A percentile compares a stretch with the other conserved stretches of the same genome.
Conservation (phyloP, 2,329 filamentous ascomycete species). For the Fusarium veterinarium region DNA sequence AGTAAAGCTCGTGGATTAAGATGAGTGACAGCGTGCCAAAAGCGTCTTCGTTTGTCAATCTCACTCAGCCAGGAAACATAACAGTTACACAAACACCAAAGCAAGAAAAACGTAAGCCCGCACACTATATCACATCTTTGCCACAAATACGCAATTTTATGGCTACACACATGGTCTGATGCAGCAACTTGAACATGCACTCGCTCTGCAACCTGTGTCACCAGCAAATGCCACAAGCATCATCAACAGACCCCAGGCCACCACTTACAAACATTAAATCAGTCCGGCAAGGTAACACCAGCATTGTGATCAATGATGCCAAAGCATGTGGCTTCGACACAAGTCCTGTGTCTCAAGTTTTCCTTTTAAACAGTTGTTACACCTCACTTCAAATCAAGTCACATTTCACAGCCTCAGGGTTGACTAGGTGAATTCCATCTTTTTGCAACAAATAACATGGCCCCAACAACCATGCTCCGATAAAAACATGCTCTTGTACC, state of each 20-base stretch:
- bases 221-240: not conserved
- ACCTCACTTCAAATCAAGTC: not conserved
- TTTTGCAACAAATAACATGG: constrained; percentile 32
- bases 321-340: not conserved
- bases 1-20: no score
- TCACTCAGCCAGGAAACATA: not conserved
- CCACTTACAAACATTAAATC: not conserved
- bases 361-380: not conserved
- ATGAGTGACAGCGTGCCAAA: not conserved
- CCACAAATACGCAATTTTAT: not conserved
- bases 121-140: not conserved
- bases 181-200: not conserved
- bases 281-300: not conserved
- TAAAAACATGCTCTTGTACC: constrained; percentile 39
- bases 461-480: constrained; percentile 30
- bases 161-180: not conserved
- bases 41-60: not conserved
- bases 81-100: not conserved
- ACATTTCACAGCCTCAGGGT: not conserved
- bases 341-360: not conserved
- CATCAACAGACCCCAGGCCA: not conserved
- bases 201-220: not conserved
- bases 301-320: rapidly evolving
- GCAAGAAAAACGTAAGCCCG: not conserved
- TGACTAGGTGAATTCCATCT: constrained; percentile 21